These are phyloP conservation scores for Nicotiana tabacum DNA, from an alignment of 257 asterid species.

Conservation along the genomic window DNA sequence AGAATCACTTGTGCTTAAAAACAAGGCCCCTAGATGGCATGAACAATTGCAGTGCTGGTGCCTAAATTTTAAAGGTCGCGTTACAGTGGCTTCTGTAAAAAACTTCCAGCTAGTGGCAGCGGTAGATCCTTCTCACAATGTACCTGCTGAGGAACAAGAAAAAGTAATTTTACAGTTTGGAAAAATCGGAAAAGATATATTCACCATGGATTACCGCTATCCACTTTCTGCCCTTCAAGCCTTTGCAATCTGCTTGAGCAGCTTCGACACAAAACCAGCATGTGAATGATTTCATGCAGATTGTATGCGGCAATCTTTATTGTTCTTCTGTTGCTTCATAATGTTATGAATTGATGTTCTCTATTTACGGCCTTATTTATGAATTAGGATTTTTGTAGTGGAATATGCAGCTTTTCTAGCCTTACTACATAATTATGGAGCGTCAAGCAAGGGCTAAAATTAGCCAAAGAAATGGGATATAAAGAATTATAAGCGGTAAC, in stretches of 20 bases:
- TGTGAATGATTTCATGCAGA: constrained; percentile 21
- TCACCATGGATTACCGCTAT: constrained; percentile 21
- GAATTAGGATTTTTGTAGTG: background rate
- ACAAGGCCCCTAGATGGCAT: constrained; percentile 31
- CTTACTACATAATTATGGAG: too few species aligned
- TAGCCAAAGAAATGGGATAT: too few species aligned
- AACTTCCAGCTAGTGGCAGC: constrained; percentile 29
- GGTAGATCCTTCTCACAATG: constrained; percentile 14
- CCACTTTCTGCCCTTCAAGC: constrained; percentile 20
- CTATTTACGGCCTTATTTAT: background rate
- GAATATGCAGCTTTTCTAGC: background rate
- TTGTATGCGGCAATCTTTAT: too few species aligned
- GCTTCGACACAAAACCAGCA: constrained; percentile 29
- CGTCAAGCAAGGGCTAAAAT: too few species aligned
- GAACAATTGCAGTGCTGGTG: constrained; percentile 34
- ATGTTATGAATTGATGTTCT: background rate
- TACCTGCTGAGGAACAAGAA: constrained; percentile 20
- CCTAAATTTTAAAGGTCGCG: constrained; percentile 27
- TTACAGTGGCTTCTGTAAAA: constrained; percentile 32
- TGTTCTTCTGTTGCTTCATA: background rate
- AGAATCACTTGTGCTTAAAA: constrained; percentile 12
- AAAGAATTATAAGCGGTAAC: too few species aligned
- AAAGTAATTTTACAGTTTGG: constrained; percentile 29
- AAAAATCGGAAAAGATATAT: constrained; percentile 27
- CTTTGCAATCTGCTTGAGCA: constrained; percentile 22